Evolutionary conservation across 1,139 yeast species (phyloP), one percentile per base, ranked within the genome.

Genomic region (Zygotorulaspora mrakii): DNA sequence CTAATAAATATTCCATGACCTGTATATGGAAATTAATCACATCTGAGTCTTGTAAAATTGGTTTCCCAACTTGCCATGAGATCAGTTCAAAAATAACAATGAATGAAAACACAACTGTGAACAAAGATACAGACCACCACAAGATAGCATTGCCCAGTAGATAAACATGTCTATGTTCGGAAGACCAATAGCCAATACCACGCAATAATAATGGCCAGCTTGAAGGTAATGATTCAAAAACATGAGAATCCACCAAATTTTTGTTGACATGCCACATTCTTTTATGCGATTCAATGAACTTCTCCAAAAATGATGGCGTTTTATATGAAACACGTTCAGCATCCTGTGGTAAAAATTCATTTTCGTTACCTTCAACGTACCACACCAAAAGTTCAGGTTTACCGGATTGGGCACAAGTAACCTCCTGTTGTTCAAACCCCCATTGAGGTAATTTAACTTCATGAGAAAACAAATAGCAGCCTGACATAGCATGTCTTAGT

Each of bases 351-450:
- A 73, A 49, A 45, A 64, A 66, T 38, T 60, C 55, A 55, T 80
- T 80, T 37, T 59, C 66, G 64, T 88, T 89, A 46, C 80, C 75
- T 68, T 94, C 99, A 56, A 94, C 70, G 64, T 83, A 84, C 96
- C 97, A 94, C 51, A 82, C 69, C 37, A 88, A 75, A 63, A 85
- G 78, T 30, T 79, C 76, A 52, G 79, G 68, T 46, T 76, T 73
- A 60, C 96, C 97, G 56, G 79, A 86, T 37, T 77, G 70, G 37
- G 96, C 94, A 66, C 96, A 78, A 8, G 96, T 81, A 35, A 94
- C 98, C 69, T 91, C 99, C 66, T 87, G 96, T 68, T 94, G 98
- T 54, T 83, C 94, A 57, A 83, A 88, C 3, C 91, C 98, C 96
- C 97, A 91, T 43, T 80, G 82, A 43, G 98, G 98, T 53, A 91